These are phyloP conservation scores for Phytophthora hybrid DNA, from an alignment of 352 stramenopile genomes.

Conservation along the genomic window DNA sequence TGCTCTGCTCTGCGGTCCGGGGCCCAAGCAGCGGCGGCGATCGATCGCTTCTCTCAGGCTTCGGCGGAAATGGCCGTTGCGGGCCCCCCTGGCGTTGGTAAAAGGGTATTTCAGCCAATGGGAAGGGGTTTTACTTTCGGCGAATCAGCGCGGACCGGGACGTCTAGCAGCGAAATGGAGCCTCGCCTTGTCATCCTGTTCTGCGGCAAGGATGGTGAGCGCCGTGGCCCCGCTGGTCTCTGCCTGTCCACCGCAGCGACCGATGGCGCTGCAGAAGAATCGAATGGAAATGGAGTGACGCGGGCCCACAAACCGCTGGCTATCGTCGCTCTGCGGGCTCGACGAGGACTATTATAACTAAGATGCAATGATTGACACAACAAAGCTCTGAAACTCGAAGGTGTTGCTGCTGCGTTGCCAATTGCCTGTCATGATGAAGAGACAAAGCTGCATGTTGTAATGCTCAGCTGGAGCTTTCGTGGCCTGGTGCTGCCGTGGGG, in stretches of 20 bases:
- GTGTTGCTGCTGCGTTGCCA: neutral
- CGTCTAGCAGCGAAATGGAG: constrained; percentile 38
- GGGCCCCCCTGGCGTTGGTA: constrained; percentile 9
- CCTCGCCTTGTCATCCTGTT: constrained; percentile 16
- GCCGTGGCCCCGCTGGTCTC: constrained; percentile 20
- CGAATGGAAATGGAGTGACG: constrained; percentile 9
- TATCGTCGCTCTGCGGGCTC: constrained; percentile 2
- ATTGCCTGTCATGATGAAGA: no score
- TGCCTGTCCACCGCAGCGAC: constrained; percentile 26
- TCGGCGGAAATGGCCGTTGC: constrained; percentile 44
- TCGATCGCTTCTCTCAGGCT: constrained; percentile 32
- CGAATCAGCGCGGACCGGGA: constrained; percentile 19
- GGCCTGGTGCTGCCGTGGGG: constrained; percentile 2
- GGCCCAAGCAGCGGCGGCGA: constrained; percentile 20
- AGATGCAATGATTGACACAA: no score
- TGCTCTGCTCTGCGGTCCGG: constrained; percentile 9
- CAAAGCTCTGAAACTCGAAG: neutral
- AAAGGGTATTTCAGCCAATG: constrained; percentile 29
- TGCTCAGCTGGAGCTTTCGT: neutral
- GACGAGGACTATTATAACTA: no score
- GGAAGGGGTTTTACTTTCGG: no score
- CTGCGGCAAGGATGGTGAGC: constrained; percentile 34
- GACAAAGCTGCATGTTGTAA: neutral
- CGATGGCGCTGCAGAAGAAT: neutral
- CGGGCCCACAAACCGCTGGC: constrained; percentile 28